Base-by-base conservation (phyloP, 805 yeast species). In the Candida incommunis region DNA sequence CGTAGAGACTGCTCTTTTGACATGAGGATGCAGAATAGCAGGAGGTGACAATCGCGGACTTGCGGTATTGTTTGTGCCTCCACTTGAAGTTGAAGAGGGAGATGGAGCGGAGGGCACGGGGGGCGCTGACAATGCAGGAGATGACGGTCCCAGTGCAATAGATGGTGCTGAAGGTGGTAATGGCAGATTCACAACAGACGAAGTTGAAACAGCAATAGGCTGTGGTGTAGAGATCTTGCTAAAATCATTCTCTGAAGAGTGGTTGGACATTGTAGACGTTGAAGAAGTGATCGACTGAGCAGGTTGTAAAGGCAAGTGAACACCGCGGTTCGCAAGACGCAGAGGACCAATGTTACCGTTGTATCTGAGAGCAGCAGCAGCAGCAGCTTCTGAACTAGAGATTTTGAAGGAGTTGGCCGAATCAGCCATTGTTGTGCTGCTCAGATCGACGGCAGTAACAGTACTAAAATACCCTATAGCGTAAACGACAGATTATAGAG, bases 81-180 rank as follows among this genome's bases (percentile, higher is more conserved):
- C 16, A 23, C 43, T 20, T 3, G 18, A 25, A 11, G 18, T 13
- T 4, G 43, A 41, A 11, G 35, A 5, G 22, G 26, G 35, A n/a
- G 35, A 25, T 15, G 43, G 26, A n/a, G 26, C 15, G 22, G 43
- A 24, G 13, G 43, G 35, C 21, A 35, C 23, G 3, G 43, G 31
- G 29, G 26, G 29, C 13, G 11, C 22, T 3, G 43, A 3, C 26
- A 22, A 23, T n/a, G 35, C 35, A 24, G 22, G 23, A 9, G 22
- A 35, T 25, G 22, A 23, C 18, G 20, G 18, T 18, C n/a, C 37
- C 18, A 11, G 37, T 29, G 26, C 20, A 18, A n/a, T 15, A 4
- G 43, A 3, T 41, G 31, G 35, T n/a, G 35, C 35, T 23, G 22
- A 20, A 9, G 22, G 43, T 25, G 22, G 35, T 16, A n/a, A 11